Conservation (phyloP, 306 rosid species). For the Inga oerstediana region DNA sequence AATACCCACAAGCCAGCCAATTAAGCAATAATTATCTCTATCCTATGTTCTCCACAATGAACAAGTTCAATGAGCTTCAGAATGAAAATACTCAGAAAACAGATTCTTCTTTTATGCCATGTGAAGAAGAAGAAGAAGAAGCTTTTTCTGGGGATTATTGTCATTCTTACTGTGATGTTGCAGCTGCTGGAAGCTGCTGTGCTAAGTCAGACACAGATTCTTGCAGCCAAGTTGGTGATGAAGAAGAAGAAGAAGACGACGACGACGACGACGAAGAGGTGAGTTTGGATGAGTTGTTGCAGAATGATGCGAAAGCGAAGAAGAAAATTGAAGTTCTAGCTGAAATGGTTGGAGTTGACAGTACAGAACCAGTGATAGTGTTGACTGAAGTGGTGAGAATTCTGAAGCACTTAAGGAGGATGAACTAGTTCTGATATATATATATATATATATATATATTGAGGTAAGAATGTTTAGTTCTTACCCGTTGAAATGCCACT, state of each 20-base stretch:
- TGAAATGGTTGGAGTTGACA: constrained; percentile 47
- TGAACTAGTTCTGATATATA: neutral
- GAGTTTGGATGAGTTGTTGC: constrained; percentile 36
- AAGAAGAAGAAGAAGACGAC: neutral
- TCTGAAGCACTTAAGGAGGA: constrained; percentile 40
- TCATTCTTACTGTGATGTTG: neutral
- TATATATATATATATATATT: neutral
- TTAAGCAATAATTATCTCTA: constrained; percentile 17
- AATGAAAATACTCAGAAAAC: constrained; percentile 7
- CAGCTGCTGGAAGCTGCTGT: constrained; percentile 2
- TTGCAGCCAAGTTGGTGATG: constrained; percentile 28
- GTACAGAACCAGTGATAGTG: constrained; percentile 39
- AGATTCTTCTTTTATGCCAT: constrained; percentile 3
- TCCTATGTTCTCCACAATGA: constrained; percentile 4
- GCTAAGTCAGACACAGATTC: constrained; percentile 37
- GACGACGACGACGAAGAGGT: neutral
- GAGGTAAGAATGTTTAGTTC: constrained; percentile 19
- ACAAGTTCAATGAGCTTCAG: constrained; percentile 11
- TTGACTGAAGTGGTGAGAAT: constrained; percentile 46
- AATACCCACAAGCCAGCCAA: neutral
- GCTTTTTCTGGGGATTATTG: constrained; percentile 12
- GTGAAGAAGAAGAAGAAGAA: constrained; percentile 2
- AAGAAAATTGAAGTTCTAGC: constrained; percentile 43
- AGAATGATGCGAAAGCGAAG: constrained; percentile 34
- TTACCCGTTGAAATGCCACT: constrained; percentile 11